These are phyloP conservation scores for Macadamia integrifolia DNA, from an alignment of 164 flowering plant species.

Conservation along the genomic window DNA sequence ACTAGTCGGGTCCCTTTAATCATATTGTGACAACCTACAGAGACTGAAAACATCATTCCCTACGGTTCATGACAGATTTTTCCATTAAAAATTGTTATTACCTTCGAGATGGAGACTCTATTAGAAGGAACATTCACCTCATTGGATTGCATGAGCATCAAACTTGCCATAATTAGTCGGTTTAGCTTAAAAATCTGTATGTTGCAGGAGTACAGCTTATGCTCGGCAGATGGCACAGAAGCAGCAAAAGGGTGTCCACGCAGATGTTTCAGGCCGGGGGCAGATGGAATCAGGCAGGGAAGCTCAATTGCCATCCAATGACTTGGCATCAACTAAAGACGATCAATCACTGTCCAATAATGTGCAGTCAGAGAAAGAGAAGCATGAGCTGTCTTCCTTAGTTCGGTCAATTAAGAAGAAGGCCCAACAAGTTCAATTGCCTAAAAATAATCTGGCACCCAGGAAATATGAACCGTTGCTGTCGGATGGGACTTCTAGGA, in stretches of 20 bases:
- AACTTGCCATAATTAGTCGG: too few species aligned
- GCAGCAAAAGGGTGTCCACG: slow-evolving; percentile 28
- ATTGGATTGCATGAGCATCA: too few species aligned
- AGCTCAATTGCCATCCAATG: slow-evolving; percentile 19
- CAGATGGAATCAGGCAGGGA: background rate
- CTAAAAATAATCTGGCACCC: slow-evolving; percentile 13
- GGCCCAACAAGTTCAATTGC: slow-evolving; percentile 34
- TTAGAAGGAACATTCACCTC: too few species aligned
- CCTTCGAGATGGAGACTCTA: too few species aligned
- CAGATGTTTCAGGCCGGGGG: slow-evolving; percentile 11
- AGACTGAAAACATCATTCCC: too few species aligned
- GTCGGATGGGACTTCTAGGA: background rate
- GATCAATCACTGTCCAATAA: slow-evolving; percentile 15
- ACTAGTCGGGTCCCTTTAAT: too few species aligned
- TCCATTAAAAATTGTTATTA: too few species aligned
- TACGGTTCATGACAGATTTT: too few species aligned
- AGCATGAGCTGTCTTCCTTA: slow-evolving; percentile 45
- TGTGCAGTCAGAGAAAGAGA: slow-evolving; percentile 29
- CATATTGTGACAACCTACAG: too few species aligned
- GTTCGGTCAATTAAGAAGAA: slow-evolving; percentile 59
- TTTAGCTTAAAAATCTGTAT: slow-evolving; percentile 4
- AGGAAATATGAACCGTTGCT: slow-evolving; percentile 10
- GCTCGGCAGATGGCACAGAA: slow-evolving; percentile 50
- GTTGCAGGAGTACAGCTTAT: slow-evolving; percentile 80
- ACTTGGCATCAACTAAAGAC: slow-evolving; percentile 8